Base-by-base conservation (phyloP, 192 early-diverging fungal genomes). In the Phycomyces nitens region DNA sequence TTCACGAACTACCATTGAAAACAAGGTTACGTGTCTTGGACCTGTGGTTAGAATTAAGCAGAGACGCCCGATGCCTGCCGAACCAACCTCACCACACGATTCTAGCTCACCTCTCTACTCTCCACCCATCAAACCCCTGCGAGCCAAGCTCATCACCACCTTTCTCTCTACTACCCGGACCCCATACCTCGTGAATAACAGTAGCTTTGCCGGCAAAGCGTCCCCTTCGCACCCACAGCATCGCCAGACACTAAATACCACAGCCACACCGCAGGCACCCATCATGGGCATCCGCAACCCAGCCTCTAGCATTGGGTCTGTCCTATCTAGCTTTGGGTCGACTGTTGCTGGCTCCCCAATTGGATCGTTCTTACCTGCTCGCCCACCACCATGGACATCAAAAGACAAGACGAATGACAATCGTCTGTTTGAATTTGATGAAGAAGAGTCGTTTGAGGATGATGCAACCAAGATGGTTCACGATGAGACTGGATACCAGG, bases 401-500 rank as follows among this genome's bases (percentile, higher is more conserved):
- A 63, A 68, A n/a, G 75, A 73, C 14, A 62, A 60, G 1, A 58
- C 44, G 9, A 72, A 67, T 55, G 66, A 71, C 16, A 56, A 68
- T 43, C 58, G 67, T 42, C 16, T 70, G 60, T 71, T 76, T 61
- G 72, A 66, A 1, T 75, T 77, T 40, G 66, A 77, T 22, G 65
- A 70, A 51, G 66, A 71, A 29, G 59, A 64, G n/a, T n/a, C 62
- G 2, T 58, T 64, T 11, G 75, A 73, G 11, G 60, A 74, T 1
- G 69, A 77, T 53, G 64, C 73, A 5, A 64, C 78, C 9, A 65
- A 77, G 54, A 77, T 76, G 18, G 68, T 78, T 7, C 75, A 27
- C 59, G 80, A 68, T 58, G 71, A 65, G 53, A 53, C 73, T 60
- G 66, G 80, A 34, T 62, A 80, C 64, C 63, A 82, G 26, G 81